Base-by-base conservation (phyloP, 345 rosid genomes). In the Eutrema japonicum region DNA sequence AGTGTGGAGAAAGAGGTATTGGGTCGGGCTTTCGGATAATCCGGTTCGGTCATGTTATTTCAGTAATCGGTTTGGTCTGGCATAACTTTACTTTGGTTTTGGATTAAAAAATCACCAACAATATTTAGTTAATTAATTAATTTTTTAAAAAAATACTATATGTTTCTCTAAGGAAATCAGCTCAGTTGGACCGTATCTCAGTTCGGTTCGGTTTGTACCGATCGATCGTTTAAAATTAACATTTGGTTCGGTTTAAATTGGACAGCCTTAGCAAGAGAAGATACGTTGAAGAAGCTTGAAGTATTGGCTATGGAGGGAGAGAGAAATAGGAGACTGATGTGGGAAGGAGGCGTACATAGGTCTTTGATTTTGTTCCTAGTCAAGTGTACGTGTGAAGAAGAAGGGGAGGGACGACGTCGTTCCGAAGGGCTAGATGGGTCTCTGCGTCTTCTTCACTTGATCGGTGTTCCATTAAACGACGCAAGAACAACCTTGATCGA, bases 341-440 rank as follows among this genome's bases (percentile, higher is more conserved):
- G 49, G 4, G 88, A 90, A 38, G 85, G 72, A 13, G 89, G 85
- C 1, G 75, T 87, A 6, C 83, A 83, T 7, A 70, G 40, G 72
- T 80, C 77, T 12, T 37, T 90, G 63, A 41, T 87, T 9, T 50
- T 59, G 36, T 79, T 82, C 26, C 3, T 89, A 16, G 64, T 79
- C 16, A 59, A 73, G 1, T 83, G 83, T 49, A 78, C 68, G 61
- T 64, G 63, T 3, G 61, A 73, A 3, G 35, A 7, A 68, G 55
- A 66, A 5, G 79, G 36, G 37, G 64, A 38, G 3, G 67, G n/a
- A 45, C 59, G 6, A 62, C 51, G 9, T 27, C 65, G 43, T 53
- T n/a, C 59, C 6, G 22, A 40, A 38, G 88, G 86, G 2, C 35
- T 90, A 11, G 66, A 80, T 53, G 93, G 83, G 72, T 89, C 93